These are phyloP conservation scores for Teratosphaeria zuluensis DNA, from an alignment of 2,329 filamentous ascomycete genomes.

Conservation along the genomic window DNA sequence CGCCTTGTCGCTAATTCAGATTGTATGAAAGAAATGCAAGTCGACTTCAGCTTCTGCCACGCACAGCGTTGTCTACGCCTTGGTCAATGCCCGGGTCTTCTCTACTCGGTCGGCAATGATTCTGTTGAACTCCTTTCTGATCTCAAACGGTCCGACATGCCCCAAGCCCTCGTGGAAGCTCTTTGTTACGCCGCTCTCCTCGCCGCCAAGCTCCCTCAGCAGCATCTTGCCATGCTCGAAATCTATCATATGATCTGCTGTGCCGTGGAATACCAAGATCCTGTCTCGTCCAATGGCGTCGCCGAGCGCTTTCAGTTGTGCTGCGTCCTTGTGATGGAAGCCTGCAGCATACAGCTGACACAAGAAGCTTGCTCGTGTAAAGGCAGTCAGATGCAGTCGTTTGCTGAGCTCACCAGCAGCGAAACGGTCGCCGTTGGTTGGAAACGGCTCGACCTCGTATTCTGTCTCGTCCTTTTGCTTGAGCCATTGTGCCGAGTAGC, in stretches of 20 bases:
- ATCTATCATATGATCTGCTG: constrained; percentile 66
- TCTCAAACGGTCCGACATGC: constrained; percentile 66
- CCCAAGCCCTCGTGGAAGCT: constrained; percentile 61
- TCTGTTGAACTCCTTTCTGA: constrained; percentile 56
- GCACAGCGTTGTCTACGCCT: background rate
- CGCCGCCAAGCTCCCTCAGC: constrained; percentile 55
- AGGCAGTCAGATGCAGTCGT: constrained; percentile 49
- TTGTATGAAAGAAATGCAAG: background rate
- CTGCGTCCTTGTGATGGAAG: constrained; percentile 65
- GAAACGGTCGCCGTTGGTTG: constrained; percentile 71
- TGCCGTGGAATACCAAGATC: constrained; percentile 71
- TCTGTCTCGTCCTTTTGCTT: constrained; percentile 46
- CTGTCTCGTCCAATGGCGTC: constrained; percentile 61
- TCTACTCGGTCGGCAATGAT: constrained; percentile 50
- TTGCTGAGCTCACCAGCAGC: constrained; percentile 71
- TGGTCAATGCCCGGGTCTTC: constrained; percentile 34
- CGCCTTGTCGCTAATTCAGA: background rate
- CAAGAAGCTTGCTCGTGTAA: constrained; percentile 59
- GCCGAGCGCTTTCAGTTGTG: constrained; percentile 56
- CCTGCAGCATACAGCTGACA: constrained; percentile 69
- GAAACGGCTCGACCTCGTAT: constrained; percentile 44
- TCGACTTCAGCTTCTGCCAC: background rate
- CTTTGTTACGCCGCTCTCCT: constrained; percentile 41
- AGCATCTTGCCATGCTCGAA: constrained; percentile 60
- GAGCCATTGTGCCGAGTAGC: constrained; percentile 60